Conservation (phyloP, 257 asterid genomes). For the Solanum gracilifrons region DNA sequence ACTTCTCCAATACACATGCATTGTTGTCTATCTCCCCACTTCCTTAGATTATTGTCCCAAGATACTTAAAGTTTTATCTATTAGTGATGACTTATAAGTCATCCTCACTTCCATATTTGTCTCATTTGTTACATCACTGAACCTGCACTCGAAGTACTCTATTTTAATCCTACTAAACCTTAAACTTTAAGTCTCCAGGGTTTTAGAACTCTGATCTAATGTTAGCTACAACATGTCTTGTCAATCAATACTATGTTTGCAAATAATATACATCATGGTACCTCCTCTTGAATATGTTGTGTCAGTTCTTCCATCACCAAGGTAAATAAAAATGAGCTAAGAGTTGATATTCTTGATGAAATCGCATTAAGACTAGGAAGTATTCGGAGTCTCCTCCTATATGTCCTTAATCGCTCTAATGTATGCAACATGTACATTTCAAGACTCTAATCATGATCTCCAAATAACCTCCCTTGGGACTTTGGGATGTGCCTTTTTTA, state of each 20-base stretch:
- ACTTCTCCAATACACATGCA: background rate
- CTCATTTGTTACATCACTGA: background rate
- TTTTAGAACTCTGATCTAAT: background rate
- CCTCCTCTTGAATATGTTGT: background rate
- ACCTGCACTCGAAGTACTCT: background rate
- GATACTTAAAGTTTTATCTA: background rate
- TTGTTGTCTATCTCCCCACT: background rate
- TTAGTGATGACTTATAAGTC: background rate
- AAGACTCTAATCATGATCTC: background rate
- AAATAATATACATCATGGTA: background rate
- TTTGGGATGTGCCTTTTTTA: background rate
- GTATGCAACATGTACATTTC: background rate
- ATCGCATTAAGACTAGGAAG: background rate
- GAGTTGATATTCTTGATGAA: background rate
- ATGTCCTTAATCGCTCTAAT: background rate
- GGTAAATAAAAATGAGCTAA: background rate
- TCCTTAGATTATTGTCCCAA: background rate
- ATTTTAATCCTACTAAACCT: background rate
- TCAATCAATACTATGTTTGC: background rate
- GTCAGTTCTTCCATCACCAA: background rate
- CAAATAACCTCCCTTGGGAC: background rate
- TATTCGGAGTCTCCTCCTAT: background rate
- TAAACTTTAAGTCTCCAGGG: background rate
- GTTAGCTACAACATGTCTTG: background rate
- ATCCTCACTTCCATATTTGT: background rate